phyloP scores from a whole-genome alignment of 495 filamentous ascomycete genomes.

The Aspergillus carlsbadensis region DNA sequence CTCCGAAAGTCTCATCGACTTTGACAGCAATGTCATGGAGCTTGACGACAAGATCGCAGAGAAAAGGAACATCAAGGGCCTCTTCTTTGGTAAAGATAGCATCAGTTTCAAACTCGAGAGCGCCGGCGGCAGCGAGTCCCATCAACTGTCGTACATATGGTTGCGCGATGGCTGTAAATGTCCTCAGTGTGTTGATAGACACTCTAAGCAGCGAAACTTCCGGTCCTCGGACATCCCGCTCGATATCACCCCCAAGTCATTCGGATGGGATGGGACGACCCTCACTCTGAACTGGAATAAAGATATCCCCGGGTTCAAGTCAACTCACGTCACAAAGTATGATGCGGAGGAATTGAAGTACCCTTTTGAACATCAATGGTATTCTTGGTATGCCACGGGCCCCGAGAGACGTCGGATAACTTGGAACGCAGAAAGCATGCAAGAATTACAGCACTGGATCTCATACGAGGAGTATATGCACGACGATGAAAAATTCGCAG shows the following conservation, averaged over 20 bases:
- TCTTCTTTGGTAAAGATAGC: neutral
- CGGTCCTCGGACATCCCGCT: constrained; percentile 67
- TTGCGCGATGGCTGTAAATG: constrained; percentile 79
- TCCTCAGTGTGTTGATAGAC: constrained; percentile 65
- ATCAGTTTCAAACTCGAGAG: neutral
- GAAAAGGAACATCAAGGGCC: no score
- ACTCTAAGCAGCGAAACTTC: constrained; percentile 82
- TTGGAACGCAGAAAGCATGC: constrained; percentile 35
- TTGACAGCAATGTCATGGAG: no score
- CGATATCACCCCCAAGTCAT: constrained; percentile 39
- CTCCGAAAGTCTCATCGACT: no score
- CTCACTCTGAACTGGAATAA: constrained; percentile 61
- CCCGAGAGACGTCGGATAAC: constrained; percentile 13
- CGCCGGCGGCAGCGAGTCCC: no score
- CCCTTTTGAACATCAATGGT: neutral
- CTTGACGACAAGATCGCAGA: no score
- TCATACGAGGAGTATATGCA: constrained; percentile 70
- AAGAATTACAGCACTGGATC: constrained; percentile 43
- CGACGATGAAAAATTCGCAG: constrained; percentile 48
- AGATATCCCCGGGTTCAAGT: constrained; percentile 50
- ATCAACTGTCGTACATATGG: neutral
- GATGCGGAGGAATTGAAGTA: constrained; percentile 25
- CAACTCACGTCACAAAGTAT: constrained; percentile 51
- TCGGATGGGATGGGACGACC: constrained; percentile 36
- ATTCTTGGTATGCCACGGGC: neutral